Percentiles rank a stretch among this genome's conserved stretches.
Conservation (phyloP, 2,329 filamentous ascomycete species). For the Colletotrichum sp. region DNA sequence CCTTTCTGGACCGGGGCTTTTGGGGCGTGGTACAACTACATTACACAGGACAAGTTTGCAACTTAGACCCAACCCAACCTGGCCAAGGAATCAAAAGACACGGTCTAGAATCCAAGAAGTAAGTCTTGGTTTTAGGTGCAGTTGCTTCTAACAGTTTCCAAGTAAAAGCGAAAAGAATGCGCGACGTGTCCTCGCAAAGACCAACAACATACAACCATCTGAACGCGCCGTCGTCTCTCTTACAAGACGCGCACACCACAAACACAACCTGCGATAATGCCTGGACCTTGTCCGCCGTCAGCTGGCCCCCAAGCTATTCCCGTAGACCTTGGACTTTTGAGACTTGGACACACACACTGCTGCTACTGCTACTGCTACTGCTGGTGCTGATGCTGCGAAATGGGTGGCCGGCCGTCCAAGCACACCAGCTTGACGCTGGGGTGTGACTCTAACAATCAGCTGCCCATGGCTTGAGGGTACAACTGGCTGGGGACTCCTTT, state of each 20-base stretch:
- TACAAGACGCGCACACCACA: background rate
- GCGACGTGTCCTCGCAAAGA: background rate
- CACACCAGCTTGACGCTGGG: background rate
- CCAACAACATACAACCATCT: background rate
- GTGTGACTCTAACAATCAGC: background rate
- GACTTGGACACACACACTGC: background rate
- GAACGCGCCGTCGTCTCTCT: background rate
- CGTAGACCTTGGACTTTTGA: background rate
- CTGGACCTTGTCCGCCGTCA: background rate
- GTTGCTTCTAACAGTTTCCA: background rate
- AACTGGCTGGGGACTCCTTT: background rate
- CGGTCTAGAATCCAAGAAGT: background rate
- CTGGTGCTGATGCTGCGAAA: background rate
- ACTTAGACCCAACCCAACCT: background rate
- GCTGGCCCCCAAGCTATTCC: background rate
- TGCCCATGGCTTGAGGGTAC: background rate
- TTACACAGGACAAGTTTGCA: background rate
- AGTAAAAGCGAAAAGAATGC: background rate
- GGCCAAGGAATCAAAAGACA: background rate
- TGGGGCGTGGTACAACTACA: background rate
- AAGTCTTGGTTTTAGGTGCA: background rate
- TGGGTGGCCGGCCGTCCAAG: background rate
- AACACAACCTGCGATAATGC: background rate
- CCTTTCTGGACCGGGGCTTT: background rate
- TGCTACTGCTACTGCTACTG: background rate